phyloP scores from a whole-genome alignment of 345 rosid genomes.

The Hibiscus trionum region DNA sequence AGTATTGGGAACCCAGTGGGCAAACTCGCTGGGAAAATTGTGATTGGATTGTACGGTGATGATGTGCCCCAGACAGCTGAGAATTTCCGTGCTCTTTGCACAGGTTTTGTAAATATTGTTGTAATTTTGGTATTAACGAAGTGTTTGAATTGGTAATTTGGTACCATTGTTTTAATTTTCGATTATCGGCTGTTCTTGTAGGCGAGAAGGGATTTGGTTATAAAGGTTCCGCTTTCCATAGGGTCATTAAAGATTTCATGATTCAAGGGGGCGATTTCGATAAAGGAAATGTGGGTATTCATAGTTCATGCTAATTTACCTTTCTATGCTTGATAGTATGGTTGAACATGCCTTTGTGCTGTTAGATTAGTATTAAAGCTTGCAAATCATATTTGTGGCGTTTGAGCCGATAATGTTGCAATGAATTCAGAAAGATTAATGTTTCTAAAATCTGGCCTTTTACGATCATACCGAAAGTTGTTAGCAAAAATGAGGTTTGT shows the following conservation, averaged over 20 bases:
- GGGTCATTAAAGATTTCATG: constrained; percentile 95
- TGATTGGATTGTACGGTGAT: constrained; percentile 86
- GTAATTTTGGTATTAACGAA: neutral
- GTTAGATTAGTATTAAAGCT: neutral
- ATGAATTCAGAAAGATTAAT: neutral
- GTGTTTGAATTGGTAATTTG: neutral
- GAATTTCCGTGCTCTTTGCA: constrained; percentile 92
- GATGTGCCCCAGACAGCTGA: constrained; percentile 94
- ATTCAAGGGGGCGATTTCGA: constrained; percentile 99
- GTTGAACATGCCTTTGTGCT: neutral
- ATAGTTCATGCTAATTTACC: neutral
- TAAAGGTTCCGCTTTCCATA: constrained; percentile 74
- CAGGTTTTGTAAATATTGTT: constrained; percentile 40
- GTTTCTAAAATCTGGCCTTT: neutral
- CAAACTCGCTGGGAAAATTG: constrained; percentile 79
- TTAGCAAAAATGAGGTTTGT: neutral
- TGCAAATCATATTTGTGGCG: neutral
- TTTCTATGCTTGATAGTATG: neutral
- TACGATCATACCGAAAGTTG: neutral
- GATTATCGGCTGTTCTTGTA: constrained; percentile 18
- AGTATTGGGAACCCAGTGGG: constrained; percentile 92
- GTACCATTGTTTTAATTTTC: neutral
- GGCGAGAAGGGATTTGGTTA: constrained; percentile 98
- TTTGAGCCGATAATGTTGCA: neutral
- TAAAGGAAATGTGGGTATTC: constrained; percentile 74